Evolutionary conservation across 1,284 basidiomycete species (phyloP).

Genomic region (Pterulicium gracile): DNA sequence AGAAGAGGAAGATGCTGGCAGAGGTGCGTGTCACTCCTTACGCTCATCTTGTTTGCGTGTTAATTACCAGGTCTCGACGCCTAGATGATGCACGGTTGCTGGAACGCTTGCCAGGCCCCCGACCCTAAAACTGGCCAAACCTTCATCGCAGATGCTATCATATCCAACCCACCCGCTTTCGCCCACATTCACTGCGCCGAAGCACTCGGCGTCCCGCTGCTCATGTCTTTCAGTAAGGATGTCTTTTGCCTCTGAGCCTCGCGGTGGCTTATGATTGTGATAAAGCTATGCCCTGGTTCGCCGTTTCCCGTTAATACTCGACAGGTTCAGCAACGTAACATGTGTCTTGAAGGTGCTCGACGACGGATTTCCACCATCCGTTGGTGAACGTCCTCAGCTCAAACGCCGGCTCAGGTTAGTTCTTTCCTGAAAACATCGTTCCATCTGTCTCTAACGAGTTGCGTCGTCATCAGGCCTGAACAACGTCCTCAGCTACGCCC

Average conservation of each 20-base stretch:
- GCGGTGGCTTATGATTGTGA: constrained; percentile 4
- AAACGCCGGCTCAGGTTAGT: constrained; percentile 39
- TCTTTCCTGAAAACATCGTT: constrained; percentile 45
- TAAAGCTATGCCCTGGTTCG: constrained; percentile 57
- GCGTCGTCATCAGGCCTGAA: constrained; percentile 39
- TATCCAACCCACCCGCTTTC: constrained; percentile 55
- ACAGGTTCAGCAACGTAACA: too few relatives aligned
- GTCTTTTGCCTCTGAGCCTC: constrained; percentile 7
- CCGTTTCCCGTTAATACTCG: background rate
- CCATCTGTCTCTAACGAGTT: constrained; percentile 47
- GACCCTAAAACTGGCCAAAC: constrained; percentile 28
- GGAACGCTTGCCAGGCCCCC: constrained; percentile 38
- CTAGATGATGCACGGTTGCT: constrained; percentile 52
- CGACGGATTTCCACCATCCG: constrained; percentile 53
- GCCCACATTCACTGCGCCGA: constrained; percentile 58
- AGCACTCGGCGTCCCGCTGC: constrained; percentile 47
- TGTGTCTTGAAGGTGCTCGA: constrained; percentile 42
- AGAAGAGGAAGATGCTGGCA: constrained; percentile 34
- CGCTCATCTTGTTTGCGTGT: background rate
- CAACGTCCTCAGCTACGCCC: constrained; percentile 45
- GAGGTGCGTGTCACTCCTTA: constrained; percentile 16
- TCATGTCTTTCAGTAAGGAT: constrained; percentile 49
- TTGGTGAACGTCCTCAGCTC: constrained; percentile 43
- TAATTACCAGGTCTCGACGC: background rate
- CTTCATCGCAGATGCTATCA: constrained; percentile 54